Conservation (phyloP, 139 green algal species). For the Coelastrella sp. region DNA sequence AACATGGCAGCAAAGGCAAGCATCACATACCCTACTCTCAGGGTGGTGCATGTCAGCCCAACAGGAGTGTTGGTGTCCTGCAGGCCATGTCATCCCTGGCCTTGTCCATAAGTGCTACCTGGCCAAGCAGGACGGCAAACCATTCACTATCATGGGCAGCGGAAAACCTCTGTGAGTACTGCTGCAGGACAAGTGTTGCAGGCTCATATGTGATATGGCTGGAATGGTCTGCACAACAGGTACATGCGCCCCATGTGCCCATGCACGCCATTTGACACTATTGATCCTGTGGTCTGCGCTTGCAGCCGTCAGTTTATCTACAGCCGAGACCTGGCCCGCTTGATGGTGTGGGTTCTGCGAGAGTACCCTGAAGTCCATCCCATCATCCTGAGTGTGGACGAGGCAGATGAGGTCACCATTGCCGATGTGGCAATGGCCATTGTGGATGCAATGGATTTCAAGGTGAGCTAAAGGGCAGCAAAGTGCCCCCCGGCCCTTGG, state of each 20-base stretch:
- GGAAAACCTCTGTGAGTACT: conserved; percentile 63
- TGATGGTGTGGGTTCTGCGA: conserved; percentile 67
- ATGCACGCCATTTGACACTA: too few species aligned
- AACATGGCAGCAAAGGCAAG: not conserved
- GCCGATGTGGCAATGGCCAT: conserved; percentile 42
- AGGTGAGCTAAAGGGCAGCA: not conserved
- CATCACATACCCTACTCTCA: too few species aligned
- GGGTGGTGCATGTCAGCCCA: too few species aligned
- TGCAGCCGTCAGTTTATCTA: conserved; percentile 70
- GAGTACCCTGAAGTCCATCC: conserved; percentile 63
- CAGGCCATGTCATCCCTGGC: conserved; percentile 77
- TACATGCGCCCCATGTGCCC: too few species aligned
- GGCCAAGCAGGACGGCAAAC: conserved; percentile 64
- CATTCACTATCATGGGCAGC: conserved; percentile 69
- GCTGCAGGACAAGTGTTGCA: not conserved
- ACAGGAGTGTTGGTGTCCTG: not conserved
- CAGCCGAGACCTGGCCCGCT: conserved; percentile 60
- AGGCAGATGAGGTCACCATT: conserved; percentile 63
- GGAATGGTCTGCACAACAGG: too few species aligned
- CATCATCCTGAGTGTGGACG: conserved; percentile 66
- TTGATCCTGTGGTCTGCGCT: too few species aligned
- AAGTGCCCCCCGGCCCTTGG: too few species aligned
- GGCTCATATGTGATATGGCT: not conserved
- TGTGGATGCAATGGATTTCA: conserved; percentile 51
- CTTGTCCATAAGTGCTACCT: conserved; percentile 76